Evolutionary conservation across 2,329 filamentous ascomycete genomes (phyloP), one percentile per base, ranked within the genome.

Genomic region (Apiospora malaysiana): DNA sequence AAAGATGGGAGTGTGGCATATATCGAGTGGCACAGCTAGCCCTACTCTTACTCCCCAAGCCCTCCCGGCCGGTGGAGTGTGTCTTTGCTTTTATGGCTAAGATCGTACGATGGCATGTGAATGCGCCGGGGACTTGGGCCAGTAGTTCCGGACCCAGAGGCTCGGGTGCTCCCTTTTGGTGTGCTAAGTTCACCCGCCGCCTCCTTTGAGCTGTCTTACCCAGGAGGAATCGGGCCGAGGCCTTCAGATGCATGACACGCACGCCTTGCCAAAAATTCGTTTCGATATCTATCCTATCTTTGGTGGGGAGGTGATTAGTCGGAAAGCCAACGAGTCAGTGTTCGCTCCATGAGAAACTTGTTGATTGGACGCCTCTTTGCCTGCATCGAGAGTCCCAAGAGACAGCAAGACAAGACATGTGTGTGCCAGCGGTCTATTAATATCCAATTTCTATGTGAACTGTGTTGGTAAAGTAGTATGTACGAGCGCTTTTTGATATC

Each of bases 41-140:
- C 56, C 37, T 40, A 40, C 18, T 40, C 7, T n/a, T 40, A 27
- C 4, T 9, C 12, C 40, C 4, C 40, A 40, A 59, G 40, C 40
- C 56, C 40, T 6, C 3, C 56, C 32, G 27, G 40, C 9, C 4
- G 18, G 56, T 63, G 56, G 56, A 63, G 56, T 40, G 32, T 7
- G 27, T 23, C 27, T 12, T 40, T 40, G 32, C 56, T 40, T 63
- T 63, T 63, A 37, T 40, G 27, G 10, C 4, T 40, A 10, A 9
- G 8, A n/a, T 63, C 56, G 56, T 63, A 63, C 32, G 56, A 63
- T 40, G 56, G 18, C 21, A n/a, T 63, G 56, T 63, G 56, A 32
- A 63, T 23, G 32, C 32, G 27, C 56, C 18, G 56, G 32, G 32
- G n/a, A 37, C 16, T n/a, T 27, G 7, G 18, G 16, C 56, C 27